phyloP scores from a whole-genome alignment of 495 filamentous ascomycete genomes.

The Cairneyella variabilis region DNA sequence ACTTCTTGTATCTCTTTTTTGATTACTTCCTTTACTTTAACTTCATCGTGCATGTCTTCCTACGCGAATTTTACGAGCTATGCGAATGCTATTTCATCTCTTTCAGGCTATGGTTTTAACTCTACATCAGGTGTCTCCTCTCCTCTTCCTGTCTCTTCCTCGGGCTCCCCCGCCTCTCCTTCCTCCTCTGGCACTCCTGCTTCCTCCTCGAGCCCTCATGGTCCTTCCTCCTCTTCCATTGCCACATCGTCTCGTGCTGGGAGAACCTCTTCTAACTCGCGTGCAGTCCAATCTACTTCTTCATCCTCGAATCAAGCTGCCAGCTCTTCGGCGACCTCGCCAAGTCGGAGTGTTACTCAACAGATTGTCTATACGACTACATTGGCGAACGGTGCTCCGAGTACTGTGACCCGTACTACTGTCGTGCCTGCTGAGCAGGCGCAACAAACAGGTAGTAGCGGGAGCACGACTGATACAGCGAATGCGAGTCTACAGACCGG shows the following conservation, averaged over 20 bases:
- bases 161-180: constrained; percentile 2
- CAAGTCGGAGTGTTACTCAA: constrained; percentile 8
- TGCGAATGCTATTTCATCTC: constrained; percentile 1
- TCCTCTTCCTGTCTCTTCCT: constrained; percentile 2
- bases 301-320: not conserved
- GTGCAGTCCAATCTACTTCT: constrained; percentile 1
- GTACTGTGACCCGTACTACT: constrained; percentile 16
- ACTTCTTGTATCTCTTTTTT: not conserved
- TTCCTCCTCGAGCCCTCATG: not conserved
- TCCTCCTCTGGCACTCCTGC: not conserved
- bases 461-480: not conserved
- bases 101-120: constrained; percentile 12
- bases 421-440: constrained; percentile 19
- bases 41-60: no score
- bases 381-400: constrained; percentile 8
- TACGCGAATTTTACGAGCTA: not conserved
- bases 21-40: constrained; percentile 2
- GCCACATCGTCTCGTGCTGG: not conserved
- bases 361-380: constrained; percentile 22
- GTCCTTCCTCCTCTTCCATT: constrained; percentile 10
- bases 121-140: constrained; percentile 12
- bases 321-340: not conserved
- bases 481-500: constrained; percentile 17
- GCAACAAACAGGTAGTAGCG: not conserved
- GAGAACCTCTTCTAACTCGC: constrained; percentile 9